Percentiles rank a stretch among this genome's conserved stretches.
Conservation (phyloP, 1,284 basidiomycete genomes). For the Apiotrichum akiyoshidainum region DNA sequence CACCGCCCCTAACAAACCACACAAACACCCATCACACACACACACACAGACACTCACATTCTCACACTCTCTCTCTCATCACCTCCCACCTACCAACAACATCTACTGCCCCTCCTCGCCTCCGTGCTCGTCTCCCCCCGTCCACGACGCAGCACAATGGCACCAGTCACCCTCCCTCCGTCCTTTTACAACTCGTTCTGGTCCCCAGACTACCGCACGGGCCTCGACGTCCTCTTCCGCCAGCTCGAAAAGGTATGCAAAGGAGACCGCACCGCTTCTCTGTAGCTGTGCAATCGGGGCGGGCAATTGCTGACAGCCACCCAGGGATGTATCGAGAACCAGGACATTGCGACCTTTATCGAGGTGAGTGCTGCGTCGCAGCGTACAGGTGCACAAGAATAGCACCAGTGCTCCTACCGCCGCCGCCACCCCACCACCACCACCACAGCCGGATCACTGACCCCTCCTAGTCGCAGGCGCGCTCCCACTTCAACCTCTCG, state of each 20-base stretch:
- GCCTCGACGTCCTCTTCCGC: constrained; percentile 69
- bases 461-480: constrained; percentile 53
- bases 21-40: too few relatives aligned
- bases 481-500: constrained; percentile 55
- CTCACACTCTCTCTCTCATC: background rate
- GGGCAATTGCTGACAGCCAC: constrained; percentile 3
- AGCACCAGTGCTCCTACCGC: background rate
- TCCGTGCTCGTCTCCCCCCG: background rate
- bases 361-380: constrained; percentile 54
- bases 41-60: background rate
- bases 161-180: constrained; percentile 76
- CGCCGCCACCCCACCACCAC: too few relatives aligned
- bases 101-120: too few relatives aligned
- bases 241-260: constrained; percentile 70
- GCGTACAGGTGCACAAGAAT: too few relatives aligned
- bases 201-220: constrained; percentile 79
- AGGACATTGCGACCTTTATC: constrained; percentile 75
- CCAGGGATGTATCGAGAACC: constrained; percentile 61
- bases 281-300: constrained; percentile 54
- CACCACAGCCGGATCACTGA: too few relatives aligned
- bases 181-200: constrained; percentile 87
- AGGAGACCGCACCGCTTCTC: background rate
- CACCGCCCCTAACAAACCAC: background rate
- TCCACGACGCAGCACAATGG: constrained; percentile 57
- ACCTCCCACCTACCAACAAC: too few relatives aligned